Evolutionary conservation across 352 stramenopile species (phyloP), one percentile per base, ranked within the genome.

Genomic region (Pythium brachiatum): DNA sequence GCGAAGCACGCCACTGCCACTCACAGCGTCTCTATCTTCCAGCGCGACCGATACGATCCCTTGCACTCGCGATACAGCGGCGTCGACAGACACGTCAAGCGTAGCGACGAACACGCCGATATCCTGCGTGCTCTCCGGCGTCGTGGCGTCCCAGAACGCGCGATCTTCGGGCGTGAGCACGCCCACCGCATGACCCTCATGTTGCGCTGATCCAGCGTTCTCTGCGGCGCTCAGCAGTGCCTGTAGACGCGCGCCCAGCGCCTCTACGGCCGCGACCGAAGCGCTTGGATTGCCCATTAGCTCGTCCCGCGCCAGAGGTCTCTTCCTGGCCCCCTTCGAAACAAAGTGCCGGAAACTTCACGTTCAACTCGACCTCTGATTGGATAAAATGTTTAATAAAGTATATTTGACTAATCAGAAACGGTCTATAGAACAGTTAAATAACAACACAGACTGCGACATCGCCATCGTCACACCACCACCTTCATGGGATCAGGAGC

Each of bases 61-160:
- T 43, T 83, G 65, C 50, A 74, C 11, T 2, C 88, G 55, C 50
- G 83, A 51, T 32, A 86, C 62, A 1, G 81, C 43, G 51, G 74
- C 68, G 21, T 75, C 57, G 6, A 62, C 60, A 2, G 69, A 60
- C 43, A 82, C 60, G 34, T 76, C 73, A 26, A 74, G 69, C 29
- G 76, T 92, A 1, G 85, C 80, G n/a, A 92, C 39, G 32, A 87
- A 62, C 26, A 94, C 64, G 26, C 79, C 85, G 21, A 90, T 57
- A 53, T 90, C 77, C 29, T 75, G 52, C 7, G 76, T 60, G 50
- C 84, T 53, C n/a, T 79, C 72, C 20, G 59, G 58, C 43, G 68
- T 59, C 11, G 81, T 29, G 26, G 39, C 52, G 36, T 85, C 72
- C 83, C 83, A 93, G 70, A 78, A 89, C 34, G 69, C 62, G 43